Conservation (phyloP, 208 protist species). For the Leptomonas pyrrhocoris region DNA sequence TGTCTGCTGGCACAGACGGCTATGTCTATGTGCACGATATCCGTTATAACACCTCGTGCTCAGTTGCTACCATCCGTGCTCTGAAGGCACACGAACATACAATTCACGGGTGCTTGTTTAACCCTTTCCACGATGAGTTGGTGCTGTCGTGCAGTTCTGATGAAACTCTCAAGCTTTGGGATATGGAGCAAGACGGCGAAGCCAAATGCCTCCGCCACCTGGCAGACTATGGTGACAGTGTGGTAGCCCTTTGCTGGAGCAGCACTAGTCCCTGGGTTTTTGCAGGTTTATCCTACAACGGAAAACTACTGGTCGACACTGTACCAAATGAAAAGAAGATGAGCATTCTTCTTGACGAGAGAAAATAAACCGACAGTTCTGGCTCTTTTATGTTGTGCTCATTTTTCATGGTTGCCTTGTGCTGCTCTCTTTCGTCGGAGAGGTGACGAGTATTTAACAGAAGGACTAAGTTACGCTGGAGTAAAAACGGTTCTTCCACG, state of each 20-base stretch:
- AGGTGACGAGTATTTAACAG: background rate
- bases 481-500: no score
- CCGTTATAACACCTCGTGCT: constrained; percentile 37
- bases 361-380: constrained; percentile 22
- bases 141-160: constrained; percentile 79
- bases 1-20: constrained; percentile 76
- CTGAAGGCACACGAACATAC: constrained; percentile 76
- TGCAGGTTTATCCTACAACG: constrained; percentile 85
- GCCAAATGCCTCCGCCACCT: constrained; percentile 54
- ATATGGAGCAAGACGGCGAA: constrained; percentile 39
- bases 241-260: constrained; percentile 82
- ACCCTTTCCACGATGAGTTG: constrained; percentile 85
- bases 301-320: constrained; percentile 79
- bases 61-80: constrained; percentile 1
- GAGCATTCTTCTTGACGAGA: constrained; percentile 76
- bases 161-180: constrained; percentile 82
- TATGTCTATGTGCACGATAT: constrained; percentile 77
- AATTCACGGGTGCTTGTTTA: constrained; percentile 67
- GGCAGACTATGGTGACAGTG: constrained; percentile 77
- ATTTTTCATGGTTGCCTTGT: background rate
- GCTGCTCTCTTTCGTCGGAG: background rate
- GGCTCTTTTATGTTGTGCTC: background rate
- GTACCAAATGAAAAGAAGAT: constrained; percentile 87
- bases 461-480: no score
- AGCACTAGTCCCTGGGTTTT: constrained; percentile 82